These are phyloP conservation scores for Fraxinus latifolia DNA, from an alignment of 305 asterid genomes.

Conservation along the genomic window DNA sequence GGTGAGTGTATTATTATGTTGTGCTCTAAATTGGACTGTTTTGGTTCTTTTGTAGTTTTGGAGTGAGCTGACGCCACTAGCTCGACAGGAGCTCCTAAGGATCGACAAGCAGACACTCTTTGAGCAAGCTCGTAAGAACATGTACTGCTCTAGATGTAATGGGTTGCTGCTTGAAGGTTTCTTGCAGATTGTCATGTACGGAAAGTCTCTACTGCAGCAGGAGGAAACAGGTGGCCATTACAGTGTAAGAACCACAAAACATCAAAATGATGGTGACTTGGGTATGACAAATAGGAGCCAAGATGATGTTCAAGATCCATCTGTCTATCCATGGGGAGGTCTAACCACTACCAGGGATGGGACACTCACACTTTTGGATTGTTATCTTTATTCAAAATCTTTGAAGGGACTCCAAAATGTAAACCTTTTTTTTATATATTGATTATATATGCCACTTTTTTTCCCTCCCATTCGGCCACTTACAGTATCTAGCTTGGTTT, in stretches of 20 bases:
- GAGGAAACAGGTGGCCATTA: constrained; percentile 44
- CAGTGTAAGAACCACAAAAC: constrained; percentile 34
- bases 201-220: constrained; percentile 72
- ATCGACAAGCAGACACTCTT: constrained; percentile 86
- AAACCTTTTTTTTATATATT: constrained; percentile 24
- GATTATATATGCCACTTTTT: constrained; percentile 15
- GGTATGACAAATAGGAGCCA: constrained; percentile 48
- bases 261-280: constrained; percentile 39
- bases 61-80: constrained; percentile 80
- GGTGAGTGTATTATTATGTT: not conserved
- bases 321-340: constrained; percentile 99
- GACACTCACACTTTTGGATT: constrained; percentile 77
- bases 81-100: constrained; percentile 76
- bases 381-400: constrained; percentile 72
- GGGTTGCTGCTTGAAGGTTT: constrained; percentile 95
- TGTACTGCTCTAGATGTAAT: constrained; percentile 98
- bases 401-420: constrained; percentile 86
- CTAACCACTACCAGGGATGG: constrained; percentile 79
- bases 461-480: not conserved
- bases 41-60: constrained; percentile 68
- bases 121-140: constrained; percentile 95
- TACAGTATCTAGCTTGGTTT: constrained; percentile 21
- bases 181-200: constrained; percentile 84
- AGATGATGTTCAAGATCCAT: constrained; percentile 78
- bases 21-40: constrained; percentile 1